Base-by-base conservation (phyloP, 2,329 filamentous ascomycete genomes). In the Rhynchosporium secalis region DNA sequence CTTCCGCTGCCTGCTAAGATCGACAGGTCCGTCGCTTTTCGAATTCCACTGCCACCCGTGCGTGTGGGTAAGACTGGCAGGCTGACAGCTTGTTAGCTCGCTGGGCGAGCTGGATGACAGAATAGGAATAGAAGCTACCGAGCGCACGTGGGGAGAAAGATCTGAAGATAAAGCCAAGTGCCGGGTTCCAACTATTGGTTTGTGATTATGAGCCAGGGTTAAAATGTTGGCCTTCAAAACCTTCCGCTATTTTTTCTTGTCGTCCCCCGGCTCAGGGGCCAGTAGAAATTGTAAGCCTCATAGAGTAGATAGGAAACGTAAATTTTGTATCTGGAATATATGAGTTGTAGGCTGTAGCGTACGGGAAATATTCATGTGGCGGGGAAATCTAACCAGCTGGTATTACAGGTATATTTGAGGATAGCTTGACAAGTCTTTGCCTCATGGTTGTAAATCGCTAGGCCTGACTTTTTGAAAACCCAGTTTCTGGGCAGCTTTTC, bases 61-160 rank as follows among this genome's bases (percentile, higher is more conserved):
- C n/a, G n/a, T 12, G n/a, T 41, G 33, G 49, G 33, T 54, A 26
- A 7, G 13, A 41, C 9, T 36, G 33, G 33, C 33, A 36, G 12
- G 8, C 20, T 6, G 13, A 10, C 4, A 26, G 38, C 36, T 54
- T 33, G 36, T 54, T 54, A 33, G 51, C 20, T 6, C 36, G 40
- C 20, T 40, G 51, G 40, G 38, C 51, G 51, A 54, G 33, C 51
- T n/a, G 51, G 20, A 54, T 54, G 51, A 54, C 51, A 28, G 36
- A 54, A 40, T 54, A 12, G 51, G 51, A 54, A 41, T 54, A 36
- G 49, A 36, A 54, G 51, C 51, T 54, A 54, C 51, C 36, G 51
- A 54, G 36, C 15, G 9, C 33, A 28, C 51, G 51, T 54, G 51
- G 36, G 36, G 33, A 41, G 10, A 20, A 20, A 20, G 20, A 20